Conservation (phyloP, 441 rosid species). For the Syzygium syzygioides region DNA sequence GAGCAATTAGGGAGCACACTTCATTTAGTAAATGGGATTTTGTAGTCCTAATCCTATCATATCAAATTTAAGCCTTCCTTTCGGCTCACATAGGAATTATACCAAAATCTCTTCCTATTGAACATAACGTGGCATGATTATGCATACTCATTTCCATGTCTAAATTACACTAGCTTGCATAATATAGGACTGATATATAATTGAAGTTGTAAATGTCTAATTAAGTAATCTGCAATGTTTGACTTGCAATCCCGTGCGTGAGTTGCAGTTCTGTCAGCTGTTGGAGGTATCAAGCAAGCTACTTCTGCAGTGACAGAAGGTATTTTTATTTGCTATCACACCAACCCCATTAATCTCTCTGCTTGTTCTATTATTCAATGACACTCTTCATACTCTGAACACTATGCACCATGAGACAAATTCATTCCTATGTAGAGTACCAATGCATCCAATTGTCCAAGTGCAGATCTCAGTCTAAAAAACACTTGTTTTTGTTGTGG, state of each 20-base stretch:
- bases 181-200: not conserved
- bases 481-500: not conserved
- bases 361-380: not conserved
- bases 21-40: not conserved
- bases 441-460: not conserved
- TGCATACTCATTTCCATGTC: not conserved
- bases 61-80: not conserved
- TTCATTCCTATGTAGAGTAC: not conserved
- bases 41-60: not conserved
- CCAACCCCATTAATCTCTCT: not conserved
- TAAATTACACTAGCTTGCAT: not conserved
- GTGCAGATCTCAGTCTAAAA: not conserved
- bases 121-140: not conserved
- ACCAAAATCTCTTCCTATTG: not conserved
- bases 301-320: slow-evolving; percentile 34
- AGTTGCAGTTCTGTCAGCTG: slow-evolving; percentile 48
- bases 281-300: slow-evolving; percentile 45
- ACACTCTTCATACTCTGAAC: not conserved
- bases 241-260: not conserved
- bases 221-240: not conserved
- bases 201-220: not conserved
- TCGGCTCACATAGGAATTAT: not conserved
- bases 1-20: not conserved
- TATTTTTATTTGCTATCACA: not conserved
- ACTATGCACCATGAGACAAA: not conserved